phyloP scores from a whole-genome alignment of 1,139 yeast genomes.

The Scheffersomyces quercinus region DNA sequence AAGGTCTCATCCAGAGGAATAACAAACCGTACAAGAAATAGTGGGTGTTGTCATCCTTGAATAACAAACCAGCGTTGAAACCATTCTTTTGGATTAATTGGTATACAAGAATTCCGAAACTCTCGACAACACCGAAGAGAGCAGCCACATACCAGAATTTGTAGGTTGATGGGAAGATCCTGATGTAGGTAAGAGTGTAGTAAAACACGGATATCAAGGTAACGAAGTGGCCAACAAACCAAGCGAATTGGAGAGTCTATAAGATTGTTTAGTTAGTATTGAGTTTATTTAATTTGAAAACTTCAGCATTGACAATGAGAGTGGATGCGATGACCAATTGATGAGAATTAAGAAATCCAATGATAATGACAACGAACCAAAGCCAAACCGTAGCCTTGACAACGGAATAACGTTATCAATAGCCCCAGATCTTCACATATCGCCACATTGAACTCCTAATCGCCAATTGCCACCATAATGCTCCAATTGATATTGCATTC shows the following conservation, averaged over 20 bases:
- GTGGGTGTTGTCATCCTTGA: constrained; percentile 68
- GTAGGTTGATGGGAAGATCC: constrained; percentile 25
- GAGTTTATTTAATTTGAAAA: too few species aligned
- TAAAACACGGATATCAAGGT: constrained; percentile 58
- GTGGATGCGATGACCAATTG: too few species aligned
- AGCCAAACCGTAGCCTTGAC: too few species aligned
- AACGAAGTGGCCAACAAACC: constrained; percentile 71
- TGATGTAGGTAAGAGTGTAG: constrained; percentile 49
- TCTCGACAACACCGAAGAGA: constrained; percentile 63
- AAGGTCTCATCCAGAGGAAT: constrained; percentile 58
- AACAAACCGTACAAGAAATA: constrained; percentile 58
- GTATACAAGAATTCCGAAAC: constrained; percentile 76
- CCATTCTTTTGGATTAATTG: constrained; percentile 48
- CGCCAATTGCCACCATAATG: too few species aligned
- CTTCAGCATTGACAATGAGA: too few species aligned
- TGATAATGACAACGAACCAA: too few species aligned
- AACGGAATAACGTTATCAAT: too few species aligned
- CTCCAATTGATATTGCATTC: too few species aligned
- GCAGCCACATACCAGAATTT: constrained; percentile 58
- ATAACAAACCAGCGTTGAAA: constrained; percentile 16
- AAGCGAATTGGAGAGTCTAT: constrained; percentile 52
- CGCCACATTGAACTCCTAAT: too few species aligned
- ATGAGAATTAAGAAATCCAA: too few species aligned
- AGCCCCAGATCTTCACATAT: too few species aligned
- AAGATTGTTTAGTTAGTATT: too few species aligned